Evolutionary conservation across 306 rosid genomes (phyloP).

Genomic region (Carpinus fangiana): DNA sequence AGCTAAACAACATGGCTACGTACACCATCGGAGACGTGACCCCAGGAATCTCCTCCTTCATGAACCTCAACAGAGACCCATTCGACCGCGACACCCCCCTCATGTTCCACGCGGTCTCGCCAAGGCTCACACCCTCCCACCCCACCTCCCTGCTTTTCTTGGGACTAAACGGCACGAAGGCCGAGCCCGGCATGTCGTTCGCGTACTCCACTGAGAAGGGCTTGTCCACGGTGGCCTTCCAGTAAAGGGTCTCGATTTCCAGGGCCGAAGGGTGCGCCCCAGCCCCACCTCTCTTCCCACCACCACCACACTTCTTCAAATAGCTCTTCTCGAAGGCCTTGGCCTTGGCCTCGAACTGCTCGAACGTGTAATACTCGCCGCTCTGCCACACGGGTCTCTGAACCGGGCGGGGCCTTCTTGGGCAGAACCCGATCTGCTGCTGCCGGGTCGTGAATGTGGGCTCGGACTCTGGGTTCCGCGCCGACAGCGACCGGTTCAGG

Average conservation of each 20-base stretch:
- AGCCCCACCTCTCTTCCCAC: constrained; percentile 38
- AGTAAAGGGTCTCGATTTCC: constrained; percentile 78
- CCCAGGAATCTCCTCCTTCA: constrained; percentile 99
- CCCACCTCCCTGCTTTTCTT: constrained; percentile 50
- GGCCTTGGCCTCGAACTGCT: constrained; percentile 77
- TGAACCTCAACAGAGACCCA: constrained; percentile 87
- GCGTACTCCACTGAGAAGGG: constrained; percentile 95
- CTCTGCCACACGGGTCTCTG: constrained; percentile 97
- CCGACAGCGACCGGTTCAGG: constrained; percentile 61
- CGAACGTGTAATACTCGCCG: constrained; percentile 76
- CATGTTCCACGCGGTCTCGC: constrained; percentile 96
- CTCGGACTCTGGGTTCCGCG: constrained; percentile 44
- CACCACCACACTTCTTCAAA: constrained; percentile 41
- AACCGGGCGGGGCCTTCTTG: constrained; percentile 71
- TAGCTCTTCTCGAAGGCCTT: constrained; percentile 71
- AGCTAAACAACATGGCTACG: constrained; percentile 94
- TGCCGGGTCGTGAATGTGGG: constrained; percentile 98
- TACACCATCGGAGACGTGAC: constrained; percentile 97
- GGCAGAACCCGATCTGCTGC: constrained; percentile 99
- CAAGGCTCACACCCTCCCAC: constrained; percentile 62
- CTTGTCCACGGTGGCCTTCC: constrained; percentile 93
- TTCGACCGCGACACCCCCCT: constrained; percentile 78
- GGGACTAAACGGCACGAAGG: constrained; percentile 48
- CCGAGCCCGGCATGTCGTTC: constrained; percentile 98
- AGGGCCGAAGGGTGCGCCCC: constrained; percentile 43